Evolutionary conservation across 768 basidiomycete genomes (phyloP).

Genomic region (Dendrothele bispora): DNA sequence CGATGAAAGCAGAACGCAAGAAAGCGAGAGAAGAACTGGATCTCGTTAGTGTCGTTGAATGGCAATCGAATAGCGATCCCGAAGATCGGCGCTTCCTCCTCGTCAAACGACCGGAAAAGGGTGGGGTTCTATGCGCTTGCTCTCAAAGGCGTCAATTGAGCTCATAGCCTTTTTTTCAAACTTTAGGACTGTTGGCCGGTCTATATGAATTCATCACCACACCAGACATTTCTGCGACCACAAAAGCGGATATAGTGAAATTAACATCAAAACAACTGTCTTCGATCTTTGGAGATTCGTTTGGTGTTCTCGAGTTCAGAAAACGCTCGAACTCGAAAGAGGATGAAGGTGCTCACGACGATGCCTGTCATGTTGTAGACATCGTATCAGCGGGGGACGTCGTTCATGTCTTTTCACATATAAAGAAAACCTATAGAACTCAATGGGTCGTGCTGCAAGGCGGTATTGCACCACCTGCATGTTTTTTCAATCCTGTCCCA

Average conservation of each 20-base stretch:
- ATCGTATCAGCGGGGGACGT: constrained; percentile 62
- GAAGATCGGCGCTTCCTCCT: constrained; percentile 67
- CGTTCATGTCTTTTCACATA: constrained; percentile 86
- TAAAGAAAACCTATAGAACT: constrained; percentile 79
- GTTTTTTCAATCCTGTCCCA: not conserved
- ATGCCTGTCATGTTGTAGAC: constrained; percentile 35
- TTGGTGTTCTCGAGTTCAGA: constrained; percentile 13
- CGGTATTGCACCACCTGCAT: constrained; percentile 44
- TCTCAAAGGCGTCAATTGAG: not conserved
- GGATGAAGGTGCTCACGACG: constrained; percentile 2
- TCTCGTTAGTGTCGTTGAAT: constrained; percentile 84
- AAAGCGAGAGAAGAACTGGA: constrained; percentile 84
- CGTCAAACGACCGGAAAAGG: constrained; percentile 79
- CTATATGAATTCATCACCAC: constrained; percentile 84
- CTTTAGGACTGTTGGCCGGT: constrained; percentile 83
- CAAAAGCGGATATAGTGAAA: constrained; percentile 28
- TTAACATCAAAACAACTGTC: constrained; percentile 37
- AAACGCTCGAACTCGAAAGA: constrained; percentile 3
- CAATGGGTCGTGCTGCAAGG: constrained; percentile 72
- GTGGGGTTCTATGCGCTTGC: constrained; percentile 38
- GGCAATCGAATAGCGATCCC: constrained; percentile 40
- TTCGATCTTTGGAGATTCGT: constrained; percentile 34
- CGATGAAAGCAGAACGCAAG: constrained; percentile 84
- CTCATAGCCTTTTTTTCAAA: too few species aligned
- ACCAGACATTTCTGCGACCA: constrained; percentile 49